A percentile compares a stretch with the other conserved stretches of the same genome.
phyloP scores from a whole-genome alignment of 805 yeast species.

The Saturnispora kantuleensis region DNA sequence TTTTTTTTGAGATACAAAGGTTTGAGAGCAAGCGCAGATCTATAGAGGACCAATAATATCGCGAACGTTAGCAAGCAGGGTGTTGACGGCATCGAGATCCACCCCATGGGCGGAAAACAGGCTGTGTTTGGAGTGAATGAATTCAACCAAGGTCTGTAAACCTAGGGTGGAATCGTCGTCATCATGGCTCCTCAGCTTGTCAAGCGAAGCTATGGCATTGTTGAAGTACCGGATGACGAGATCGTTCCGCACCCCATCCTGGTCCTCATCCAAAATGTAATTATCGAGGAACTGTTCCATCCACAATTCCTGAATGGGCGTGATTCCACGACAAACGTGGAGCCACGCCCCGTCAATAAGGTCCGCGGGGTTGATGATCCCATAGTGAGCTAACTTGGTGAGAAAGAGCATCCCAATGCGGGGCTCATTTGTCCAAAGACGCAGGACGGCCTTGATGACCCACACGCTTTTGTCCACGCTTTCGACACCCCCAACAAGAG shows the following conservation, averaged over 20 bases:
- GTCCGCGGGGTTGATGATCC: constrained; percentile 29
- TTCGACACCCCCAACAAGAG: constrained; percentile 18
- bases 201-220: constrained; percentile 1
- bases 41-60: too few species aligned
- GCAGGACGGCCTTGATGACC: constrained; percentile 47
- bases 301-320: constrained; percentile 32
- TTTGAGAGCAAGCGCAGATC: too few species aligned
- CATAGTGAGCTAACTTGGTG: constrained; percentile 39
- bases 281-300: constrained; percentile 32
- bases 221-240: constrained; percentile 9
- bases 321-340: constrained; percentile 22
- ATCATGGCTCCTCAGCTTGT: not conserved
- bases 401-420: constrained; percentile 54
- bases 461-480: constrained; percentile 29
- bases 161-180: constrained; percentile 12
- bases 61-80: too few species aligned
- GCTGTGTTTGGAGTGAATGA: constrained; percentile 5
- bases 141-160: constrained; percentile 6
- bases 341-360: constrained; percentile 33
- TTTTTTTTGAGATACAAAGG: too few species aligned
- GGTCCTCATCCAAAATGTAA: constrained; percentile 15
- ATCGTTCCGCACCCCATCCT: constrained; percentile 10
- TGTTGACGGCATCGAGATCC: not conserved
- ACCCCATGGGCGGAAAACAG: not conserved
- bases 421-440: constrained; percentile 58